Base-by-base conservation (phyloP, 108 stramenopile species). In the Epithemia pelagica region DNA sequence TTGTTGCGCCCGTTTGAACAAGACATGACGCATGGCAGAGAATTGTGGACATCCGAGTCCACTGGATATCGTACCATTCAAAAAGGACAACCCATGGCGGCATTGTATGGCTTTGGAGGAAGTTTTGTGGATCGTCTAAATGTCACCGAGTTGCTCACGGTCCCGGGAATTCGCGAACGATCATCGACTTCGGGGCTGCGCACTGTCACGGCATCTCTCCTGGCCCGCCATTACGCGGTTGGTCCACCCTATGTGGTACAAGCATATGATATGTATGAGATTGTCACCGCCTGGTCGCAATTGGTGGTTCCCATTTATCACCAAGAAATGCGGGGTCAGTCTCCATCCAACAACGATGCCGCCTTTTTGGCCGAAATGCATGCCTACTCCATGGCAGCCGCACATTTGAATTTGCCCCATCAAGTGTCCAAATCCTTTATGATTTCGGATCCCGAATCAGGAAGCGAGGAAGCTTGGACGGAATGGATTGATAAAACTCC, bases 361-460 rank as follows among this genome's bases (percentile, higher is more conserved):
- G 61, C 80, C 30, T 66, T 95, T 30, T 64, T 97, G 37, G 89
- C 91, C 26, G 91, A 93, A 74, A 93, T 93, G 91, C 85, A 82
- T 72, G 84, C 75, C 5, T 93, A 88, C 64, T 72, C 64, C 53
- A 59, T 89, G 30, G 88, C 91, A 2, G 85, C 91, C 0, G 91
- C 91, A 15, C 79, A 85, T 65, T 62, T 78, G 32, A 30, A 65
- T n/a, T 52, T 88, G 29, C 80, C 79, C 15, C 87, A 88, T 62
- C 74, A 77, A 58, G 46, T 75, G 52, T 75, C 80, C n/a, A 52
- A 22, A 59, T 65, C 75, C 22, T 76, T 78, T 58, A 88, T 88
- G 83, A 66, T 88, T 0, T 79, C 77, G 18, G 73, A 79, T 55
- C 25, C 56, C 15, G 22, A 26, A 5, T 7, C 7, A 7, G 21